A percentile compares a stretch with the other conserved stretches of the same genome.
These are phyloP conservation scores for Hypoxylon sp. DNA, from an alignment of 2,329 filamentous ascomycete species.

Conservation along the genomic window DNA sequence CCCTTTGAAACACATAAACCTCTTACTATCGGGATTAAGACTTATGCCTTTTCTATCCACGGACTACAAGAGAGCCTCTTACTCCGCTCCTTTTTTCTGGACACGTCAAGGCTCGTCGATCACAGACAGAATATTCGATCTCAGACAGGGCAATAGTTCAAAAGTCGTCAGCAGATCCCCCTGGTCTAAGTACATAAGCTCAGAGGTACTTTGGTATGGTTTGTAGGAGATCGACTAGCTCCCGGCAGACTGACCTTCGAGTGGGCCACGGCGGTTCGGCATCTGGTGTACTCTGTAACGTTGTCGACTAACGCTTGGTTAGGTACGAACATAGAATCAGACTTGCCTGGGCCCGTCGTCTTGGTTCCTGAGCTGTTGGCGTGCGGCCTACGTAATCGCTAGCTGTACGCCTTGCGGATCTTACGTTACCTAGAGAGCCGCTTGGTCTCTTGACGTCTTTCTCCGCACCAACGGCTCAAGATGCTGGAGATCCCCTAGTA, in stretches of 20 bases:
- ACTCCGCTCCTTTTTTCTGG: background rate
- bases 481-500: background rate
- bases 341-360: background rate
- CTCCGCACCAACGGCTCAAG: background rate
- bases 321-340: conserved; percentile 3
- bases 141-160: background rate
- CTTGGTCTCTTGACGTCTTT: conserved; percentile 7
- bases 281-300: too few relatives aligned
- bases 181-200: conserved; percentile 16
- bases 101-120: background rate
- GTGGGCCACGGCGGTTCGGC: background rate
- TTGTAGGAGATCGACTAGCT: background rate
- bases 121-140: too few relatives aligned
- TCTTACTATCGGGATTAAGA: background rate
- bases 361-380: conserved; percentile 1
- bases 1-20: background rate
- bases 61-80: background rate
- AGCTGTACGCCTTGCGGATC: conserved; percentile 1
- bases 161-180: conserved; percentile 1
- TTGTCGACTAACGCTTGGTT: background rate
- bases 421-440: background rate
- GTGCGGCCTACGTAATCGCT: conserved; percentile 7
- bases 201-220: background rate
- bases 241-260: background rate
- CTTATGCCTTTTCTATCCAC: background rate